A percentile compares a stretch with the other conserved stretches of the same genome.
phyloP scores from a whole-genome alignment of 2,329 filamentous ascomycete species.

The Fusarium compactum region DNA sequence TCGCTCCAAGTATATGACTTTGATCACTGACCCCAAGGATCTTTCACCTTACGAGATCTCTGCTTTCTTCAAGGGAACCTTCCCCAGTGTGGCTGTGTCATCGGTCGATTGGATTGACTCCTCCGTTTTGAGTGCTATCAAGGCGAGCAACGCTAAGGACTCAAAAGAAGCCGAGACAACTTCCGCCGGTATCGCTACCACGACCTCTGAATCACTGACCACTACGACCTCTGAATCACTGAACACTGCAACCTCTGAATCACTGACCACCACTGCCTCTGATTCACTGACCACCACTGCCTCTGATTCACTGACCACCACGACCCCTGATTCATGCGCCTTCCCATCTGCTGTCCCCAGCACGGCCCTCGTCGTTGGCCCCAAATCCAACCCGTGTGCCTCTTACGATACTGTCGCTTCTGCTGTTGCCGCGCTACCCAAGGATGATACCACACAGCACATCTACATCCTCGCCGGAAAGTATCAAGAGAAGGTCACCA shows the following conservation, averaged over 20 bases:
- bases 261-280: too few species aligned
- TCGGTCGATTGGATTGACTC: constrained; percentile 41
- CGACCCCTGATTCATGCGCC: not conserved
- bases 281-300: too few species aligned
- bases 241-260: too few species aligned
- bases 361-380: constrained; percentile 55
- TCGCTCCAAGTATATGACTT: constrained; percentile 51
- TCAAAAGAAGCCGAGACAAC: constrained; percentile 4
- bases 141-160: constrained; percentile 37
- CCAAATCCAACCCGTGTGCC: constrained; percentile 54
- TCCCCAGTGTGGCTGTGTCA: constrained; percentile 26
- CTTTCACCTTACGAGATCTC: constrained; percentile 46
- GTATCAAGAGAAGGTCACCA: constrained; percentile 56
- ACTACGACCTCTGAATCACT: not conserved
- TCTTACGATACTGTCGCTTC: constrained; percentile 58
- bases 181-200: not conserved
- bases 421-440: constrained; percentile 50
- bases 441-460: constrained; percentile 53
- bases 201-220: not conserved
- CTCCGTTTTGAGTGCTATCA: constrained; percentile 32
- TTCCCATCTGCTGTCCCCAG: constrained; percentile 40
- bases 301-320: not conserved
- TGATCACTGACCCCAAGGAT: constrained; percentile 49
- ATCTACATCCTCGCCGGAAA: constrained; percentile 60
- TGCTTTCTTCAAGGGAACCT: constrained; percentile 20